Base-by-base conservation (phyloP, 129 eudicot species). In the Apium graveolens region DNA sequence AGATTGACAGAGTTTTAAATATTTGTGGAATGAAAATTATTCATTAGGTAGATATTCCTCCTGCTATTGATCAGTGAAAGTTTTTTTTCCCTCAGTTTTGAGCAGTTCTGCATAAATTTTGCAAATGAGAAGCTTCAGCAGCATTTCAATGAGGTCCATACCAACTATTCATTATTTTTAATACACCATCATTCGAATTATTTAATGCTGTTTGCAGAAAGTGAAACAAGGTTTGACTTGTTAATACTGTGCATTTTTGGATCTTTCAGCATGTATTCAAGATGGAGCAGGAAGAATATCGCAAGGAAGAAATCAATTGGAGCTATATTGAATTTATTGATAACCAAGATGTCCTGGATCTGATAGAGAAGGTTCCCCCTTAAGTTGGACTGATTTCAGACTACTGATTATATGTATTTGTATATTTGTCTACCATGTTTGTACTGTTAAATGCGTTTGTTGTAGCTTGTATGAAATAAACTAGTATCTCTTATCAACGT, bases 71-170 rank as follows among this genome's bases (percentile, higher is more conserved):
- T 27, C 34, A 11, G 1, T 73, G 49, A 42, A 20, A 12, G 38
- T 78, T 17, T 78, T 41, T 32, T 17, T 75, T 60, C 53, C 53
- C 29, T 72, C 96, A 95, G 98, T 79, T 95, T 95, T 75, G 98
- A 95, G 94, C 98, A 95, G 76, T 91, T 95, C 78, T 95, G 98
- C 88, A 95, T 95, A 81, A 95, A 95, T 77, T 95, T 91, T 90
- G 98, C 98, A 73, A 95, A 95, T 83, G 98, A 95, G 84, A 95
- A 95, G 91, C 98, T 95, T 77, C 98, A 95, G 80, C 98, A 95
- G 74, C 99, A 95, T 86, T 95, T 95, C 84, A 95, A 95, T 84
- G 97, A 95, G 98, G 98, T 94, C 65, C 73, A 81, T 51, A 32
- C 83, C 16, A 81, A 76, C 80, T 18, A 45, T 77, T 73, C 62